A percentile compares a stretch with the other conserved stretches of the same genome.
phyloP scores from a whole-genome alignment of 495 filamentous ascomycete species.

The Penicillium turbatum region DNA sequence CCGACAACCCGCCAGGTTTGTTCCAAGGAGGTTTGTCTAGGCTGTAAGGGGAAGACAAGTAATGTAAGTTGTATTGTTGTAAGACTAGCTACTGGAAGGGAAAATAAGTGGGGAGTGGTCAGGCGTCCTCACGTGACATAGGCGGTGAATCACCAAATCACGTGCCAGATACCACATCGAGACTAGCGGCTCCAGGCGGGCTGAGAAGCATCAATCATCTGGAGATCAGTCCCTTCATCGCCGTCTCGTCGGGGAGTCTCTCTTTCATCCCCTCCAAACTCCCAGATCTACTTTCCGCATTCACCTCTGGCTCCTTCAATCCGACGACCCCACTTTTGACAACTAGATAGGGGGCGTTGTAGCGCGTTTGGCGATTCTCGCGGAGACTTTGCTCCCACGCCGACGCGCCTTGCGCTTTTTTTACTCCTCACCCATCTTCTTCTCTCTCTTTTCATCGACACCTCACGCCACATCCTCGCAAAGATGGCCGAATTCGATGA shows the following conservation, averaged over 20 bases:
- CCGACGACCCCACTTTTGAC: slow-evolving; percentile 4
- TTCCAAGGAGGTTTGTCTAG: too few relatives aligned
- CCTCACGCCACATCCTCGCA: background rate
- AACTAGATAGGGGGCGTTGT: slow-evolving; percentile 22
- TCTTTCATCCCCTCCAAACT: slow-evolving; percentile 19
- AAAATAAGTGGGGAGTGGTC: too few relatives aligned
- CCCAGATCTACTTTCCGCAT: slow-evolving; percentile 3
- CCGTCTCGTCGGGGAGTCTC: slow-evolving; percentile 20
- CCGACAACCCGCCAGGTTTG: too few relatives aligned
- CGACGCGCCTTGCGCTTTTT: slow-evolving; percentile 33
- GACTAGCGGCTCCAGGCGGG: slow-evolving; percentile 16
- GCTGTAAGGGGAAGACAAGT: too few relatives aligned
- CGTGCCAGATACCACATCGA: slow-evolving; percentile 5
- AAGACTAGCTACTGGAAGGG: too few relatives aligned
- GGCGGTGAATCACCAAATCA: slow-evolving; percentile 3
- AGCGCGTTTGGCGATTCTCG: slow-evolving; percentile 26
- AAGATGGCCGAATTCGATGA: slow-evolving; percentile 55
- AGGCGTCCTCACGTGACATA: too few relatives aligned
- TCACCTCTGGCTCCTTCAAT: slow-evolving; percentile 11
- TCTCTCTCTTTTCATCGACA: background rate
- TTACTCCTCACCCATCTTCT: slow-evolving; percentile 2
- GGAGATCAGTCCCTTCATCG: slow-evolving; percentile 29
- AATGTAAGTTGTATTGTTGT: too few relatives aligned
- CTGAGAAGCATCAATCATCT: slow-evolving; percentile 26
- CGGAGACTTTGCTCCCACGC: slow-evolving; percentile 12